A percentile compares a stretch with the other conserved stretches of the same genome.
Evolutionary conservation across 1,284 basidiomycete species (phyloP).

Genomic region (Heterobasidion irregulare): DNA sequence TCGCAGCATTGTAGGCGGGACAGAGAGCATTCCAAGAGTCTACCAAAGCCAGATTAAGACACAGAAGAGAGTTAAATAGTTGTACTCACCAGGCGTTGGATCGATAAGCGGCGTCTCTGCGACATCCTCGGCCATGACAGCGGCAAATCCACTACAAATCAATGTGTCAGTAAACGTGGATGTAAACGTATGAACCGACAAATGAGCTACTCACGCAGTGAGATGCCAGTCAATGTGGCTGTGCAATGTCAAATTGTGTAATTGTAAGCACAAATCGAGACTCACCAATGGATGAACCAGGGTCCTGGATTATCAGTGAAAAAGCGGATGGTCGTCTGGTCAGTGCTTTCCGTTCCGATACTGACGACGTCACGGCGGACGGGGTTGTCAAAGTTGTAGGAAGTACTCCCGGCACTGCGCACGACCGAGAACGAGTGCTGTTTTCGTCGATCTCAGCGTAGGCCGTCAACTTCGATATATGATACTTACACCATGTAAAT

Average conservation of each 20-base stretch:
- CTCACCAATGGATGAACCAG: conserved; percentile 20
- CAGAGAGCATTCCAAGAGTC: background rate
- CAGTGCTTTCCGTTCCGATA: conserved; percentile 12
- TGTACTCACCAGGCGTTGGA: background rate
- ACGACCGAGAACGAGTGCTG: conserved; percentile 22
- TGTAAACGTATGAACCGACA: background rate
- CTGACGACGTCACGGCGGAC: conserved; percentile 19
- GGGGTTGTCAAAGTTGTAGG: conserved; percentile 32
- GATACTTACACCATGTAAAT: background rate
- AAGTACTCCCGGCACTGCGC: conserved; percentile 13
- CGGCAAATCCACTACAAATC: background rate
- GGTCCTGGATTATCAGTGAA: conserved; percentile 37
- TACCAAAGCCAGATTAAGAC: background rate
- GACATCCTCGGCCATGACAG: conserved; percentile 1
- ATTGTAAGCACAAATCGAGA: background rate
- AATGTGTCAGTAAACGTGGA: background rate
- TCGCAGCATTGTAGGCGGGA: background rate
- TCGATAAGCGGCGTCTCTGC: background rate
- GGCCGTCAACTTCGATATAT: background rate
- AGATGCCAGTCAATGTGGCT: conserved; percentile 7
- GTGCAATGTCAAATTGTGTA: background rate
- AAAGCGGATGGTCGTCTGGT: conserved; percentile 22
- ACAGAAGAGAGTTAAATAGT: background rate
- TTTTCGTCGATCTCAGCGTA: background rate
- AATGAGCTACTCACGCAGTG: background rate